phyloP scores from a whole-genome alignment of 2,329 filamentous ascomycete species.

The Chrysosporium keratinophilum region DNA sequence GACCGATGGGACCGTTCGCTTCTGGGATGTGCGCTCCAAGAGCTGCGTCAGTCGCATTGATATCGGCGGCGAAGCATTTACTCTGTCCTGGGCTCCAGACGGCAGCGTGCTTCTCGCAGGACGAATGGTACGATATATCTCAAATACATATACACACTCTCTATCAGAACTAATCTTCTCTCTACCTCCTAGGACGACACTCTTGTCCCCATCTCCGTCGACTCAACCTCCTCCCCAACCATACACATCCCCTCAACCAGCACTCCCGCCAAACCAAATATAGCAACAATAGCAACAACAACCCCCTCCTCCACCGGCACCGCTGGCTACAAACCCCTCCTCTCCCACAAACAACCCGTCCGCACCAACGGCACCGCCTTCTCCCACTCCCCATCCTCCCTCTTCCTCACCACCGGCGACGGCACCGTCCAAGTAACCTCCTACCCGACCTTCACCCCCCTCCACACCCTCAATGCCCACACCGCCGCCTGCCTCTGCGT shows the following conservation, averaged over 20 bases:
- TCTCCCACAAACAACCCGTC: slow-evolving; percentile 36
- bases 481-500: slow-evolving; percentile 41
- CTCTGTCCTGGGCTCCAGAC: slow-evolving; percentile 40
- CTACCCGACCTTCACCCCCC: slow-evolving; percentile 36
- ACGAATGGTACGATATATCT: slow-evolving; percentile 32
- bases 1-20: slow-evolving; percentile 40
- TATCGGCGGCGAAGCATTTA: slow-evolving; percentile 42
- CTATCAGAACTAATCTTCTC: slow-evolving; percentile 5
- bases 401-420: slow-evolving; percentile 42
- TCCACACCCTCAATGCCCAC: slow-evolving; percentile 40
- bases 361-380: slow-evolving; percentile 43
- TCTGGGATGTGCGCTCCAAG: slow-evolving; percentile 44
- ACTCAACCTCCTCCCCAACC: slow-evolving; percentile 20
- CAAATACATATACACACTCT: not conserved
- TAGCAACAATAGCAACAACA: slow-evolving; percentile 19
- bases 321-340: slow-evolving; percentile 29
- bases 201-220: slow-evolving; percentile 37
- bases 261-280: slow-evolving; percentile 4
- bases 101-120: slow-evolving; percentile 39
- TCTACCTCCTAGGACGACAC: slow-evolving; percentile 36
- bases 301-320: not conserved
- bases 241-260: not conserved
- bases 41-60: slow-evolving; percentile 39
- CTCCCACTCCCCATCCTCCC: slow-evolving; percentile 35
- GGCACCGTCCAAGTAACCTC: slow-evolving; percentile 40